Evolutionary conservation across 345 rosid species (phyloP).

Genomic region (Lenwebbia sp.): DNA sequence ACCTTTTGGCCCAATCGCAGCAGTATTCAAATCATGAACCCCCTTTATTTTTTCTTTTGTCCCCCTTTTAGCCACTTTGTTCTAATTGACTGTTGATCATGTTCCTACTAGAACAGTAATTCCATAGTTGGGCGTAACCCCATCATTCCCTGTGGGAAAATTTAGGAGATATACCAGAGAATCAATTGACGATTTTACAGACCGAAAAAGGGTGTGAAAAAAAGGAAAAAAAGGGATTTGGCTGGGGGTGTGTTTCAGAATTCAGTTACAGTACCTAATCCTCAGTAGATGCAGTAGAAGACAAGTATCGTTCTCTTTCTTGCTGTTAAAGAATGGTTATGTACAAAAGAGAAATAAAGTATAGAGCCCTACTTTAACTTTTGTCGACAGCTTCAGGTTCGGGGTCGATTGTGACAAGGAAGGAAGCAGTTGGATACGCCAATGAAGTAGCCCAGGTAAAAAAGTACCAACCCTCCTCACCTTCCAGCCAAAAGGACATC

Average conservation of each 20-base stretch:
- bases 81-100: not conserved
- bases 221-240: not conserved
- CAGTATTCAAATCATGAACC: not conserved
- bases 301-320: not conserved
- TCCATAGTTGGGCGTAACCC: not conserved
- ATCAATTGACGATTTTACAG: not conserved
- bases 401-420: not conserved
- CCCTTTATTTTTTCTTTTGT: not conserved
- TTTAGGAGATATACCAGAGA: not conserved
- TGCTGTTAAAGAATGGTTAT: not conserved
- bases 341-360: not conserved
- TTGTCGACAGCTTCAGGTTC: conserved; percentile 10
- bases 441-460: not conserved
- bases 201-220: not conserved
- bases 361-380: not conserved
- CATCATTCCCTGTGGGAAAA: not conserved
- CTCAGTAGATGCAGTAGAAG: not conserved
- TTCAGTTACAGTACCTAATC: not conserved
- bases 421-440: not conserved
- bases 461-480: not conserved
- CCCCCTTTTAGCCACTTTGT: not conserved
- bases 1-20: not conserved
- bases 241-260: not conserved
- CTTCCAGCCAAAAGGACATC: conserved; percentile 29
- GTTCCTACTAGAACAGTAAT: not conserved